Evolutionary conservation across 306 rosid genomes (phyloP).

Genomic region (Gynostemma pentaphyllum): DNA sequence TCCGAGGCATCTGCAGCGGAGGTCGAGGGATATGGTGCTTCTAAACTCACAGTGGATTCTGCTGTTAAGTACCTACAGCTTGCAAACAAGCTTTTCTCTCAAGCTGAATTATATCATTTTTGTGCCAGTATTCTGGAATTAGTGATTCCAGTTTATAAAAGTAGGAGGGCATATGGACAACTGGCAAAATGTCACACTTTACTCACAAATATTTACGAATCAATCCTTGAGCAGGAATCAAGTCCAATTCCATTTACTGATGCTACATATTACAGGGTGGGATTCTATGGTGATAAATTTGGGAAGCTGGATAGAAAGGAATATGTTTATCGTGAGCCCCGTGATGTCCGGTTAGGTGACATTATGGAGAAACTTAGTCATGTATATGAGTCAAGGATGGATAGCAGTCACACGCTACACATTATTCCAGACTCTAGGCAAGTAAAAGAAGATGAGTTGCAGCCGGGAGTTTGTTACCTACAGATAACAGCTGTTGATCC

Average conservation of each 20-base stretch:
- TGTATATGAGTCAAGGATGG: slow-evolving; percentile 84
- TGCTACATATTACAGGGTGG: slow-evolving; percentile 94
- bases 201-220: slow-evolving; percentile 76
- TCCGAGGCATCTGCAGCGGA: slow-evolving; percentile 98
- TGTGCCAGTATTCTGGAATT: slow-evolving; percentile 96
- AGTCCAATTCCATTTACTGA: slow-evolving; percentile 95
- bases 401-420: slow-evolving; percentile 72
- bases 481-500: slow-evolving; percentile 97
- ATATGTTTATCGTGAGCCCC: slow-evolving; percentile 88
- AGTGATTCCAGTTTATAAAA: slow-evolving; percentile 87
- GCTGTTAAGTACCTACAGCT: slow-evolving; percentile 97
- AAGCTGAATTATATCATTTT: slow-evolving; percentile 95
- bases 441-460: slow-evolving; percentile 93
- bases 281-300: slow-evolving; percentile 81
- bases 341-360: slow-evolving; percentile 94
- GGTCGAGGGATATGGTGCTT: slow-evolving; percentile 98
- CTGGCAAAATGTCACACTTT: slow-evolving; percentile 84
- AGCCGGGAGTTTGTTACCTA: slow-evolving; percentile 89
- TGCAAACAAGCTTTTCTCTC: slow-evolving; percentile 92
- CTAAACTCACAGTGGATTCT: slow-evolving; percentile 87
- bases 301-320: slow-evolving; percentile 83
- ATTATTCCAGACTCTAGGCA: slow-evolving; percentile 95
- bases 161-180: slow-evolving; percentile 88
- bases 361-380: slow-evolving; percentile 99
- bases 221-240: slow-evolving; percentile 94